Evolutionary conservation across 1,284 basidiomycete genomes (phyloP).

Genomic region (Fomitopsis betulina): DNA sequence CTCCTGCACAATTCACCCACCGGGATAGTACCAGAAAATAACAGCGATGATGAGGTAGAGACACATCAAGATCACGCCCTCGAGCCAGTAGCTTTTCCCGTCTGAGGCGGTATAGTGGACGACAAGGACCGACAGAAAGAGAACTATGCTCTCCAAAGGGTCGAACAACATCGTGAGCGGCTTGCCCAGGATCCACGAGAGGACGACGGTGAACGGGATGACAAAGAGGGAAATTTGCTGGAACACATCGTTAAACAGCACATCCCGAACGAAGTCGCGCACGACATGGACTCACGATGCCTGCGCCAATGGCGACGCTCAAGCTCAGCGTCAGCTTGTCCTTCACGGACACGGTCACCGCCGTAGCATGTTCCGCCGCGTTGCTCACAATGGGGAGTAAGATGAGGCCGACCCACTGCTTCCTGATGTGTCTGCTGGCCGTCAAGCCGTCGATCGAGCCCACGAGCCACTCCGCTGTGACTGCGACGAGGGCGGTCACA

Average conservation of each 20-base stretch:
- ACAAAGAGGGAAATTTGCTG: slow-evolving; percentile 88
- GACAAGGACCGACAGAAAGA: slow-evolving; percentile 30
- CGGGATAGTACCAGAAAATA: slow-evolving; percentile 65
- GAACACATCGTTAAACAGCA: background rate
- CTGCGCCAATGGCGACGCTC: slow-evolving; percentile 86
- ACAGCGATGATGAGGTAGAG: slow-evolving; percentile 52
- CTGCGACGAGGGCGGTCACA: slow-evolving; percentile 67
- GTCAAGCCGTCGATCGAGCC: slow-evolving; percentile 73
- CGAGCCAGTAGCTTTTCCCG: slow-evolving; percentile 30
- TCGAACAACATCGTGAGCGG: slow-evolving; percentile 64
- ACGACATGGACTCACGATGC: slow-evolving; percentile 56
- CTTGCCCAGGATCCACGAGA: slow-evolving; percentile 64
- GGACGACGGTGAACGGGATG: slow-evolving; percentile 66
- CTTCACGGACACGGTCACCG: slow-evolving; percentile 85
- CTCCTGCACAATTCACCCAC: slow-evolving; percentile 20
- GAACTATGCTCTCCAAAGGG: slow-evolving; percentile 60
- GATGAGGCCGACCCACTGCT: slow-evolving; percentile 84
- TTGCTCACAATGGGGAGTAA: slow-evolving; percentile 87
- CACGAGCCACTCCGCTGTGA: slow-evolving; percentile 87
- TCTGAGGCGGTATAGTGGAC: slow-evolving; percentile 31
- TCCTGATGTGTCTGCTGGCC: slow-evolving; percentile 44
- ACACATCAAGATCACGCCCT: slow-evolving; percentile 57
- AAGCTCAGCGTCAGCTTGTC: slow-evolving; percentile 72
- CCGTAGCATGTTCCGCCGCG: slow-evolving; percentile 85
- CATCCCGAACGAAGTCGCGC: background rate